Evolutionary conservation across 1,284 basidiomycete species (phyloP).

Genomic region (Naganishia sp.): DNA sequence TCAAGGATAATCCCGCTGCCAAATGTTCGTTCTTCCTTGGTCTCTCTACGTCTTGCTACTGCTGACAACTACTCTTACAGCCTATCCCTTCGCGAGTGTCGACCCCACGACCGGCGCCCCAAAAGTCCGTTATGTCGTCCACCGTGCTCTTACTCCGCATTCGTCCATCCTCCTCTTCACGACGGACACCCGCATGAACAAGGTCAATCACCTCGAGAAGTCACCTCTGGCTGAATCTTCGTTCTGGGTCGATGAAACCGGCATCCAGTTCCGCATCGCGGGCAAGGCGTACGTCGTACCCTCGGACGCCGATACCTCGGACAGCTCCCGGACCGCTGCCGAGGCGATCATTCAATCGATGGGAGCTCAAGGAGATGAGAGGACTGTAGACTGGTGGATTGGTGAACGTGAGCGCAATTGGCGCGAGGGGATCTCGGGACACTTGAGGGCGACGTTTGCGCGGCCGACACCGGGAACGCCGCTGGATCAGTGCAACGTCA

Average conservation of each 20-base stretch:
- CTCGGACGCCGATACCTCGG: conserved; percentile 23
- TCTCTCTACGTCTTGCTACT: no score
- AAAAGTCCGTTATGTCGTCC: conserved; percentile 48
- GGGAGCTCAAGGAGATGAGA: conserved; percentile 26
- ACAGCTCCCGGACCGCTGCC: conserved; percentile 1
- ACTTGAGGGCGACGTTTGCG: conserved; percentile 50
- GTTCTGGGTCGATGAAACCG: conserved; percentile 47
- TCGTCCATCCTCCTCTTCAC: conserved; percentile 47
- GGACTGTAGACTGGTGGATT: conserved; percentile 44
- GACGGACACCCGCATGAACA: conserved; percentile 51
- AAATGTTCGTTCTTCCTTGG: conserved; percentile 35
- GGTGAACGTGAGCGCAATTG: conserved; percentile 43
- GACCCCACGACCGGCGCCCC: conserved; percentile 33
- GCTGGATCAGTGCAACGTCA: conserved; percentile 40
- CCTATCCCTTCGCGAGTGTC: conserved; percentile 29
- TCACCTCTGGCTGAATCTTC: conserved; percentile 43
- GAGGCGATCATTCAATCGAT: conserved; percentile 5
- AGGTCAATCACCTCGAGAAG: conserved; percentile 43
- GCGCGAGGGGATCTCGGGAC: conserved; percentile 43
- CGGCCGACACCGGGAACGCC: conserved; percentile 46
- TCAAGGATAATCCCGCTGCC: conserved; percentile 42
- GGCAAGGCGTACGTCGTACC: conserved; percentile 45
- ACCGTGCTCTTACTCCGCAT: conserved; percentile 43
- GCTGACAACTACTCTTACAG: not conserved
- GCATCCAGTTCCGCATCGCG: conserved; percentile 49